Evolutionary conservation across 75 land plant species (phyloP).

Genomic region (Ceratopteris richardii): DNA sequence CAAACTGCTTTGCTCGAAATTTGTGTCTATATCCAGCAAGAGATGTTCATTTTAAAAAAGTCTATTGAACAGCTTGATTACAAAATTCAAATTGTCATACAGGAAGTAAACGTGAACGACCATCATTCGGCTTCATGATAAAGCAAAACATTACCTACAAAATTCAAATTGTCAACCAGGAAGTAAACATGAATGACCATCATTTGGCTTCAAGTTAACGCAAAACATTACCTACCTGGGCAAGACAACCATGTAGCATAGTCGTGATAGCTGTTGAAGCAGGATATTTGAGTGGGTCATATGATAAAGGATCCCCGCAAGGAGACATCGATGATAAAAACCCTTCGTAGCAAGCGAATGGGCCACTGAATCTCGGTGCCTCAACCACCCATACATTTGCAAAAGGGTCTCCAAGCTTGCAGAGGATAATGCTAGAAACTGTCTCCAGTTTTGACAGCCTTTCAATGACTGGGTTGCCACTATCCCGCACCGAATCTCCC

Average conservation of each 20-base stretch:
- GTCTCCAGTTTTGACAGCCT: conserved; percentile 47
- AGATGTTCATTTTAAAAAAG: no score
- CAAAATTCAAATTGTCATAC: no score
- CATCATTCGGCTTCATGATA: no score
- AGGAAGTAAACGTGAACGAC: no score
- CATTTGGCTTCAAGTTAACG: no score
- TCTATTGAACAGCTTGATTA: no score
- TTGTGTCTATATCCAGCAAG: no score
- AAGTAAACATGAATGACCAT: no score
- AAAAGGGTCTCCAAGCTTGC: conserved; percentile 48
- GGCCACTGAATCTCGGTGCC: conserved; percentile 52
- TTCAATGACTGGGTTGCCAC: conserved; percentile 59
- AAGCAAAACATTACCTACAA: no score
- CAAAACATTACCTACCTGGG: conserved; percentile 36
- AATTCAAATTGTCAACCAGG: no score
- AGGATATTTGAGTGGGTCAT: conserved; percentile 55
- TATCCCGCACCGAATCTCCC: conserved; percentile 69
- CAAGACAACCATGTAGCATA: conserved; percentile 46
- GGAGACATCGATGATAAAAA: conserved; percentile 48
- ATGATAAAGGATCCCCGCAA: conserved; percentile 60
- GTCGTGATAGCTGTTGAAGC: conserved; percentile 44
- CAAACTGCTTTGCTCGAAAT: no score
- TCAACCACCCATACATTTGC: conserved; percentile 79
- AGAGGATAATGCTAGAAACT: conserved; percentile 49
- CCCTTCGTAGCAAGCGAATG: conserved; percentile 79